phyloP scores from a whole-genome alignment of 2,329 filamentous ascomycete genomes.

The Trichoderma sp. region DNA sequence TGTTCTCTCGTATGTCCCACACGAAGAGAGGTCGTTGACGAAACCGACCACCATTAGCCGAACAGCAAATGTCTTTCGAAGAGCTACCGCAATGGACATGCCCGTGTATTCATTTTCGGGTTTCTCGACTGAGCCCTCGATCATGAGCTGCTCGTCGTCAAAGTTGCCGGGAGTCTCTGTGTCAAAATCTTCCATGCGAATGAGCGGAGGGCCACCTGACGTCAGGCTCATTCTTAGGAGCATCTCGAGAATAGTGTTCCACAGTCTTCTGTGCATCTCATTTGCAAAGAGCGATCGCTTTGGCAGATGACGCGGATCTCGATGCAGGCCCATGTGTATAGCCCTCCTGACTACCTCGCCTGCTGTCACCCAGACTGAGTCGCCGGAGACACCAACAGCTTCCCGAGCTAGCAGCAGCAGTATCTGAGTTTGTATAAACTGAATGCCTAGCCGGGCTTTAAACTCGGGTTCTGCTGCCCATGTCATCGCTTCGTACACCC shows the following conservation, averaged over 20 bases:
- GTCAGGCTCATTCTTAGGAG: slow-evolving; percentile 44
- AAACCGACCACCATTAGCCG: slow-evolving; percentile 44
- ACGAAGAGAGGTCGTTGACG: slow-evolving; percentile 43
- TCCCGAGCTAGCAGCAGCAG: slow-evolving; percentile 46
- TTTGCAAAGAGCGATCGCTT: slow-evolving; percentile 36
- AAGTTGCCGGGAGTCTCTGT: slow-evolving; percentile 49
- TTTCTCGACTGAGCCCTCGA: slow-evolving; percentile 32
- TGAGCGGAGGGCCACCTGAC: slow-evolving; percentile 46
- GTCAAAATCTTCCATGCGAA: slow-evolving; percentile 47
- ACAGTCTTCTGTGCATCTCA: slow-evolving; percentile 51
- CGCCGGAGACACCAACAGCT: slow-evolving; percentile 37
- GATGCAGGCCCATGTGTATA: slow-evolving; percentile 51
- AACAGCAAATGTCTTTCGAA: slow-evolving; percentile 42
- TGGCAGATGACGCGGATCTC: slow-evolving; percentile 44
- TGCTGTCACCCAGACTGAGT: slow-evolving; percentile 48
- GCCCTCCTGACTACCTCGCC: slow-evolving; percentile 46
- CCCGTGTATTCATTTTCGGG: slow-evolving; percentile 40
- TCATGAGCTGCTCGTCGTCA: slow-evolving; percentile 48
- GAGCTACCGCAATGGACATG: slow-evolving; percentile 39
- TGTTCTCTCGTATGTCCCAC: slow-evolving; percentile 43
- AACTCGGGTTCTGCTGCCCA: slow-evolving; percentile 54
- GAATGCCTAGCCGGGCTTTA: slow-evolving; percentile 50
- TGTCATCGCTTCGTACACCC: slow-evolving; percentile 57
- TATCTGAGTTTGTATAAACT: slow-evolving; percentile 49
- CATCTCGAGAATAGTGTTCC: slow-evolving; percentile 53